Percentiles rank a stretch among this genome's conserved stretches.
Evolutionary conservation across 1,284 basidiomycete genomes (phyloP).

Genomic region (Sporisorium reilianum): DNA sequence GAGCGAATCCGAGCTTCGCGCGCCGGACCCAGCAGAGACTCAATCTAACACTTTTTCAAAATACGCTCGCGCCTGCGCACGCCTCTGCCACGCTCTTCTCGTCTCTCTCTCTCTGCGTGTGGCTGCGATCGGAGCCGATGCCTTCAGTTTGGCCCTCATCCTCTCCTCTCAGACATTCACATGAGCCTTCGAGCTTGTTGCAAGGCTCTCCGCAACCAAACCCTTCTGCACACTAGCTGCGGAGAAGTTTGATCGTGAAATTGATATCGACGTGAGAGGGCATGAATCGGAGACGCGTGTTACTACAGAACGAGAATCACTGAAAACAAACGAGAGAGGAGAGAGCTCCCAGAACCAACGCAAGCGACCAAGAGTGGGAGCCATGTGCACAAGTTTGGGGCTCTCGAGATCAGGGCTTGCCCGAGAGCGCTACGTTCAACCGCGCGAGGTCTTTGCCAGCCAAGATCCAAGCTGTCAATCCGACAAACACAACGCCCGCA

Average conservation of each 20-base stretch:
- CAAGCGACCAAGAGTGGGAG: neutral
- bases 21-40: neutral
- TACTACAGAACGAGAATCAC: constrained; percentile 11
- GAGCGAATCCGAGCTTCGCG: neutral
- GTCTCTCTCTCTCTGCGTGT: neutral
- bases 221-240: neutral
- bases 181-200: neutral
- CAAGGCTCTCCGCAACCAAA: neutral
- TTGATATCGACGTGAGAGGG: constrained; percentile 34
- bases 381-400: neutral
- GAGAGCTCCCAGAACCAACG: neutral
- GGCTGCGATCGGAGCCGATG: neutral
- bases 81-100: too few species aligned
- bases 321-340: neutral
- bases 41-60: neutral
- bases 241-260: constrained; percentile 13
- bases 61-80: too few species aligned
- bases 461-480: constrained; percentile 52
- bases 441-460: constrained; percentile 43
- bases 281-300: constrained; percentile 13
- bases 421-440: constrained; percentile 21
- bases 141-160: neutral
- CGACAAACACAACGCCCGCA: constrained; percentile 51
- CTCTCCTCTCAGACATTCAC: neutral
- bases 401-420: constrained; percentile 21